Conservation (phyloP, 192 early-diverging fungal genomes). For the Geranomyces variabilis region DNA sequence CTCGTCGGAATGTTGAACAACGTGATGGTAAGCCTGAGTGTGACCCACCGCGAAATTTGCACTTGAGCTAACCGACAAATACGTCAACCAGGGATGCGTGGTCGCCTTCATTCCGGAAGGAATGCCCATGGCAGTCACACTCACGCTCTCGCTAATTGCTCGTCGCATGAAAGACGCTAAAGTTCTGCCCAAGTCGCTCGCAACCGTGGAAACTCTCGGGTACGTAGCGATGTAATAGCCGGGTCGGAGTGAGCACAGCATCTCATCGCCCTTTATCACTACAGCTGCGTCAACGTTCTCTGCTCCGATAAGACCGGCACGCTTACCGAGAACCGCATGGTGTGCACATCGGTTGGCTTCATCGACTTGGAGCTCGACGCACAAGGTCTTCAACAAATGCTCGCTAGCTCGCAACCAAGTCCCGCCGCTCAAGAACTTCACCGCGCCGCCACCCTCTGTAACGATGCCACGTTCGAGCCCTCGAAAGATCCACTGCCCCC, state of each 20-base stretch:
- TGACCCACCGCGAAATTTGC: too few species aligned
- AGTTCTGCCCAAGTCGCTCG: slow-evolving; percentile 80
- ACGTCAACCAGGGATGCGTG: background rate
- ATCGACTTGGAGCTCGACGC: background rate
- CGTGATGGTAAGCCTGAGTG: background rate
- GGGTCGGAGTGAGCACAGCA: too few species aligned
- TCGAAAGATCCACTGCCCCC: slow-evolving; percentile 53
- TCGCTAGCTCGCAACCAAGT: too few species aligned
- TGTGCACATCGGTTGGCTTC: slow-evolving; percentile 47
- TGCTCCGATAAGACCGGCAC: slow-evolving; percentile 95
- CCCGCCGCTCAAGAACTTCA: background rate
- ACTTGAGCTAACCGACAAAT: too few species aligned
- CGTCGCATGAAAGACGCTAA: slow-evolving; percentile 42
- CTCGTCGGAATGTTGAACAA: slow-evolving; percentile 1
- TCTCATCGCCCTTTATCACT: too few species aligned
- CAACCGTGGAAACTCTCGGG: slow-evolving; percentile 89
- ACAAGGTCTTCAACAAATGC: background rate
- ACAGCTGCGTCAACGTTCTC: slow-evolving; percentile 68
- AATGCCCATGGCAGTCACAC: slow-evolving; percentile 78
- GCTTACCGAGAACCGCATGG: slow-evolving; percentile 80
- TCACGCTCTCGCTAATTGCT: slow-evolving; percentile 77
- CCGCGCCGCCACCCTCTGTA: slow-evolving; percentile 57
- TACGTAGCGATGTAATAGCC: too few species aligned
- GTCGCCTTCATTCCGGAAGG: slow-evolving; percentile 38
- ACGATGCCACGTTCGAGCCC: slow-evolving; percentile 66